Base-by-base conservation (phyloP, 495 filamentous ascomycete genomes). In the Daldinia bambusicola region DNA sequence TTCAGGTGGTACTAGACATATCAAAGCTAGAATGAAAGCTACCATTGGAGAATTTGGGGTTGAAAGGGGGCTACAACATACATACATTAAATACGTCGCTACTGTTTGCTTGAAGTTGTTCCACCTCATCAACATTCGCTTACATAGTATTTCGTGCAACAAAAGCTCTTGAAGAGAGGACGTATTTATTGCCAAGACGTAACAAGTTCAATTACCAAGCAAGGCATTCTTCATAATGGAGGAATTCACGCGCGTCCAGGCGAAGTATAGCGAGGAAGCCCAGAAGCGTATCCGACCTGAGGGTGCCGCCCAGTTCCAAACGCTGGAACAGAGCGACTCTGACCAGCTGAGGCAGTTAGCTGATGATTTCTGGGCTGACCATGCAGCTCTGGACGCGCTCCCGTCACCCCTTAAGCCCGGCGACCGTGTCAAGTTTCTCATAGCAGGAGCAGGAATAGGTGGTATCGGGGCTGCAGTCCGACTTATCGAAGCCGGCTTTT, bases 371-470 rank as follows among this genome's bases (percentile, higher is more conserved):
- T 87, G 83, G 82, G 79, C 75, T 10, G 80, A 84, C 70, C 79
- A 82, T 59, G 75, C 64, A 1, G 79, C 74, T 6, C 75, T 83
- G 9, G 81, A 83, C 55, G 78, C 77, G 22, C 69, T 52, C 37
- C 65, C 38, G 13, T 55, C 68, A 30, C 74, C 69, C 6, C 72
- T 78, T 43, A 64, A 59, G 18, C 30, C 76, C 5, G 80, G 77
- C 30, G 72, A 77, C 48, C 71, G 52, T 20, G 74, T 75, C 67
- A 84, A 84, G 72, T 82, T 85, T 64, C 58, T 83, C 40, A 82
- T 86, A 63, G 71, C 85, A 10, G 87, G 87, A 26, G 86, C 83
- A 14, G 87, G 87, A 0, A 83, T 77, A 51, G 84, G 84, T 14
- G 87, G 85, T 1, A 67, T 87, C 13, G 62, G 84, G 2, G 78